These are phyloP conservation scores for Tubosaeta brunneosetosa DNA, from an alignment of 768 basidiomycete species.

Conservation along the genomic window DNA sequence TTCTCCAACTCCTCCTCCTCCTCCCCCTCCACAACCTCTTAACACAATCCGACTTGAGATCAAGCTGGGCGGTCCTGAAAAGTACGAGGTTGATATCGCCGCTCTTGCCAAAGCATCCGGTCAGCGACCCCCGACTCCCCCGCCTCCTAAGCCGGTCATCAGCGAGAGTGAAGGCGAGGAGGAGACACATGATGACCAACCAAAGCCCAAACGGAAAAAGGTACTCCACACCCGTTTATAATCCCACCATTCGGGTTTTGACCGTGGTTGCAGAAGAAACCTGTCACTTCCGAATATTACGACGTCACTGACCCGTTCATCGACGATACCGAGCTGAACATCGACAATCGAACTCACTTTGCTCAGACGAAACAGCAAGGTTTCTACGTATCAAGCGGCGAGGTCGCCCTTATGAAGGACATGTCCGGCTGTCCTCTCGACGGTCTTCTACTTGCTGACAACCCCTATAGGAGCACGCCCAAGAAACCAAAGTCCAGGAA, in stretches of 20 bases:
- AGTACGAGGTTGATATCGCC: constrained; percentile 70
- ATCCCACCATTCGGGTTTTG: neutral
- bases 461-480: constrained; percentile 41
- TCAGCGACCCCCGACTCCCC: constrained; percentile 58
- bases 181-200: constrained; percentile 34
- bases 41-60: constrained; percentile 69
- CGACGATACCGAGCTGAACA: constrained; percentile 89
- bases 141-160: constrained; percentile 43
- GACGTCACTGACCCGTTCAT: constrained; percentile 92
- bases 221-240: constrained; percentile 17
- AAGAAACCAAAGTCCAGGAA: constrained; percentile 74
- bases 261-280: constrained; percentile 40
- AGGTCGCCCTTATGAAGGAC: constrained; percentile 82
- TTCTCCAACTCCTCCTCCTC: constrained; percentile 55
- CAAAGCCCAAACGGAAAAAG: constrained; percentile 37
- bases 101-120: constrained; percentile 57
- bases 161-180: constrained; percentile 57
- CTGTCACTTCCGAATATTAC: constrained; percentile 69
- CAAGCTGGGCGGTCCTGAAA: constrained; percentile 62
- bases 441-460: constrained; percentile 8
- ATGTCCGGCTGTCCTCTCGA: constrained; percentile 34
- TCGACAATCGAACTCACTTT: constrained; percentile 88
- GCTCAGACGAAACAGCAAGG: constrained; percentile 90
- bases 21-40: constrained; percentile 44
- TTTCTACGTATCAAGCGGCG: constrained; percentile 87